Evolutionary conservation across 2,329 filamentous ascomycete genomes (phyloP), one percentile per base, ranked within the genome.

Genomic region (Penicillium sp.): DNA sequence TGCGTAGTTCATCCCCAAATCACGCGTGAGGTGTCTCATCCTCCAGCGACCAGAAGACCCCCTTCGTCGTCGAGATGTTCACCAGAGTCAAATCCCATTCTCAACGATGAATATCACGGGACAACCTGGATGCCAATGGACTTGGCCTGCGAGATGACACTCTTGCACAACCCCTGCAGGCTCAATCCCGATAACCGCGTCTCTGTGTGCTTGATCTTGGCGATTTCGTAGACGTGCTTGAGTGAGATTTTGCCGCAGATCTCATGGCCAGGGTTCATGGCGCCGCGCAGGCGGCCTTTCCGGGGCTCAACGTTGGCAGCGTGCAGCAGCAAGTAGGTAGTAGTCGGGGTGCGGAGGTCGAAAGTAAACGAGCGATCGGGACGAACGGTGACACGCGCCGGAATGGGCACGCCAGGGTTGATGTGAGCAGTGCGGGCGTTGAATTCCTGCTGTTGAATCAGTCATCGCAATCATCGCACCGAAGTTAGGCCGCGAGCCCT

Each of bases 161-260:
- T 80, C 68, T 78, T 82, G 70, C 85, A 88, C 18, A 91, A 60
- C 1, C 83, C 83, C 63, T 88, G 75, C 37, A 90, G 67, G 33
- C 79, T 76, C 56, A 87, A 63, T 2, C 85, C 86, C 2, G 85
- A 87, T 47, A 91, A 68, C 43, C 87, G 77, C 47, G 83, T 71
- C 68, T 93, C 87, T 37, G 77, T 73, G 53, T 87, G 84, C 78
- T 98, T 98, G 61, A 98, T 94, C 76, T 87, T 90, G 51, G 93
- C 93, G 68, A 98, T 97, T 72, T 97, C 91, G 70, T 89, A 97
- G 15, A 98, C 75, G 70, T 98, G 93, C 75, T 98, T 98, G 59
- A 98, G 71, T 58, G 85, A 93, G 40, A 98, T 78, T 3, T 80
- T 84, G 42, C 91, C 93, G n/a, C 94, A 80, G 6, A 73, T 80